phyloP scores from a whole-genome alignment of 176 grass and related monocot genomes.

The Oryza punctata region DNA sequence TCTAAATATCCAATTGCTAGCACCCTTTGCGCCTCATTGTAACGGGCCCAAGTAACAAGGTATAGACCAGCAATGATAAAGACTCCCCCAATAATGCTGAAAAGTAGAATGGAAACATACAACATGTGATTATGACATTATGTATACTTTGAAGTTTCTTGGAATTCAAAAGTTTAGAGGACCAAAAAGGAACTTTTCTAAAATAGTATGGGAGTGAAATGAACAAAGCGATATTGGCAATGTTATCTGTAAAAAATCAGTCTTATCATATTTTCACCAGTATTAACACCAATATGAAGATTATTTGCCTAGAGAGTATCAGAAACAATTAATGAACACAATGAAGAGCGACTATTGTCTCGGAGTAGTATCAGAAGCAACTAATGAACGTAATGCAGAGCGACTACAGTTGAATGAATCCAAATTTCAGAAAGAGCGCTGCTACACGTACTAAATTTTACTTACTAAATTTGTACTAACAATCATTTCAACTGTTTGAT shows the following conservation, averaged over 20 bases:
- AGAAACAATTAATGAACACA: not conserved
- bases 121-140: not conserved
- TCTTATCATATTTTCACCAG: not conserved
- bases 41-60: conserved; percentile 83
- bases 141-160: not conserved
- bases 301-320: not conserved
- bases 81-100: conserved; percentile 71
- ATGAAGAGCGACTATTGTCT: not conserved
- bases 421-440: not conserved
- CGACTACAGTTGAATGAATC: not conserved
- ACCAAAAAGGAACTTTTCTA: not conserved
- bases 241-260: not conserved
- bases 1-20: conserved; percentile 30
- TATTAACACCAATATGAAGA: not conserved
- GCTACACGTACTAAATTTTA: too few species aligned
- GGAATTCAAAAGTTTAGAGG: not conserved
- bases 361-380: not conserved
- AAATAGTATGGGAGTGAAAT: not conserved
- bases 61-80: conserved; percentile 87
- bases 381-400: not conserved
- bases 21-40: conserved; percentile 51
- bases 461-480: too few species aligned
- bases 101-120: conserved; percentile 11
- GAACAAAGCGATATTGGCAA: not conserved
- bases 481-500: too few species aligned